Base-by-base conservation (phyloP, 164 flowering plant species). In the Berberis thunbergii region DNA sequence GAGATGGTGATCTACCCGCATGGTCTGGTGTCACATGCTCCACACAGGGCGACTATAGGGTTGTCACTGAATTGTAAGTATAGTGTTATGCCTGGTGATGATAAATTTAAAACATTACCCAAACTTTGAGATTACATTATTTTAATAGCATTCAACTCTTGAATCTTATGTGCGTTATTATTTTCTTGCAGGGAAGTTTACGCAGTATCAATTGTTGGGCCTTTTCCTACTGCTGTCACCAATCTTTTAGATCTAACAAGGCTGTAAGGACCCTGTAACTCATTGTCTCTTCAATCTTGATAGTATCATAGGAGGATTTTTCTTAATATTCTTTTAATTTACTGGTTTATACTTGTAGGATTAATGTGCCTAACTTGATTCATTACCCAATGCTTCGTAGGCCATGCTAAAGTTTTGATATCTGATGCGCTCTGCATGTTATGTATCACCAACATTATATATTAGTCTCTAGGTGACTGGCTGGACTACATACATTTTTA, bases 141-240 rank as follows among this genome's bases (percentile, higher is more conserved):
- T 26, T 26, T 26, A 26, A 26, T 26, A 26, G 26, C 26, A 26
- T 26, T 26, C 26, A 26, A 26, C 26, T 26, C 26, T 41, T 64
- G 60, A 46, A 57, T 38, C 49, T 58, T 61, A 45, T 41, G 13
- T 10, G 8, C 26, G 10, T 49, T 44, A 26, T 12, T 68, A 59
- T 70, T 69, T 41, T n/a, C 52, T 69, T 78, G 74, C 86, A 94
- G 99, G 79, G 96, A 94, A 78, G 96, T 87, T 53, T 91, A 88
- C 82, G 99, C 96, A 11, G 97, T 94, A 46, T 94, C 99, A n/a
- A 86, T 94, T 70, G 96, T 89, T 54, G 99, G 97, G 57, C 93
- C 96, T 26, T 94, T 91, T 70, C 97, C 99, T 8, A 77, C 82
- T 67, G 91, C 97, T 64, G 99, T 91, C 11, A 94, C 99, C 64